Evolutionary conservation across 345 rosid species (phyloP), one percentile per base, ranked within the genome.

Genomic region (Corchorus capsularis): DNA sequence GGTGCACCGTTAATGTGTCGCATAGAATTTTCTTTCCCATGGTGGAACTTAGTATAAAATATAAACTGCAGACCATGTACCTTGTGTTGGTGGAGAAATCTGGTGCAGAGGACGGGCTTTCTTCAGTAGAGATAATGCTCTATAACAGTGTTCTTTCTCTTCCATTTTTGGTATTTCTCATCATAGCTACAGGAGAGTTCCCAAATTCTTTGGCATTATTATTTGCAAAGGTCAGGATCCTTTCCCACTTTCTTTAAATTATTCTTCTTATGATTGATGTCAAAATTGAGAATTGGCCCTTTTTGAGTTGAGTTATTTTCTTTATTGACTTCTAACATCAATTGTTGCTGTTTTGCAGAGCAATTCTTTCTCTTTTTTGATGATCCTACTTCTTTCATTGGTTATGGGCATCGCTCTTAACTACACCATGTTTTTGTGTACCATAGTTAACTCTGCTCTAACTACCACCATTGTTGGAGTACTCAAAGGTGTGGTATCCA

Each of bases 381-480:
- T 81, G 80, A 81, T 89, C 72, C 88, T 93, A 27, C 54, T 89
- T 73, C 74, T 95, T 74, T 93, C 99, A 53, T 81, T 95, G 86
- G 90, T 92, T 75, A 93, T 93, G 99, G 98, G 98, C 52, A 95
- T 95, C 14, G 85, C 85, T 78, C 99, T 95, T 79, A 95, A 95
- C 89, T 95, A 79, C 89, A 95, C 99, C 34, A 93, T 93, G 98
- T 95, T 95, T 83, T 85, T 95, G 73, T 95, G 98, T 83, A 95
- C 99, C 79, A 83, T 95, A 69, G 98, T 95, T 82, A 95, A 95
- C 86, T 95, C 98, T 74, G 99, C 99, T 57, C 83, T 95, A 54
- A 95, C 99, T 65, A 95, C 99, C 52, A 95, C 99, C 74, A 95
- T 95, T 46, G 98, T 95, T 50, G 98, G 99, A 76, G 98, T 95